These are phyloP conservation scores for Lentinula lateritia DNA, from an alignment of 768 basidiomycete species.

Conservation along the genomic window DNA sequence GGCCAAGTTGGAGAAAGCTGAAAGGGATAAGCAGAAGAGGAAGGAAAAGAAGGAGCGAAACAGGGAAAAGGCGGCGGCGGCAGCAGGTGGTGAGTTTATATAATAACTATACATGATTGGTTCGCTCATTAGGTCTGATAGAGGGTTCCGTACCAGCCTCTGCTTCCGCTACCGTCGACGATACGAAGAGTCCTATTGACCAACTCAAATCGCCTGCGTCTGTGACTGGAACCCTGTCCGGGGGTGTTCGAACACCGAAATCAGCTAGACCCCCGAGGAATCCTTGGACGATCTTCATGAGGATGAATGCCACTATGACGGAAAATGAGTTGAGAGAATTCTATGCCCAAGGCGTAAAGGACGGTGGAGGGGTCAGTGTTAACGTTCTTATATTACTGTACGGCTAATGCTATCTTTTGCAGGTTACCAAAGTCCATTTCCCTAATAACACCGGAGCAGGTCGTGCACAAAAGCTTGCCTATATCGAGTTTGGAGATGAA, in stretches of 20 bases:
- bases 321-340: constrained; percentile 73
- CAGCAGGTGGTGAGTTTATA: constrained; percentile 14
- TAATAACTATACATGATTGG: not conserved
- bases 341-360: constrained; percentile 61
- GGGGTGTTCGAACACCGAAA: constrained; percentile 68
- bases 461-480: constrained; percentile 59
- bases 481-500: constrained; percentile 88
- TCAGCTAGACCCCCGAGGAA: constrained; percentile 56
- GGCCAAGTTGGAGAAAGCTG: constrained; percentile 40
- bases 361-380: constrained; percentile 43
- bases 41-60: constrained; percentile 60
- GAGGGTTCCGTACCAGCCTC: constrained; percentile 15
- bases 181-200: constrained; percentile 22
- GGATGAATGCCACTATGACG: constrained; percentile 42
- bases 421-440: constrained; percentile 69
- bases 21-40: constrained; percentile 52
- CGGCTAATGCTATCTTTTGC: constrained; percentile 1
- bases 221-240: constrained; percentile 55
- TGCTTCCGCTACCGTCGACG: constrained; percentile 11
- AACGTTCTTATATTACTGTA: not conserved
- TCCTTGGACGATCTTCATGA: constrained; percentile 86
- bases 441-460: constrained; percentile 40
- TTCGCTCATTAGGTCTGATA: constrained; percentile 1
- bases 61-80: constrained; percentile 32
- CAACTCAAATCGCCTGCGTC: constrained; percentile 52